A percentile compares a stretch with the other conserved stretches of the same genome.
Conservation (phyloP, 1,284 basidiomycete species). For the Ganoderma meredithae region DNA sequence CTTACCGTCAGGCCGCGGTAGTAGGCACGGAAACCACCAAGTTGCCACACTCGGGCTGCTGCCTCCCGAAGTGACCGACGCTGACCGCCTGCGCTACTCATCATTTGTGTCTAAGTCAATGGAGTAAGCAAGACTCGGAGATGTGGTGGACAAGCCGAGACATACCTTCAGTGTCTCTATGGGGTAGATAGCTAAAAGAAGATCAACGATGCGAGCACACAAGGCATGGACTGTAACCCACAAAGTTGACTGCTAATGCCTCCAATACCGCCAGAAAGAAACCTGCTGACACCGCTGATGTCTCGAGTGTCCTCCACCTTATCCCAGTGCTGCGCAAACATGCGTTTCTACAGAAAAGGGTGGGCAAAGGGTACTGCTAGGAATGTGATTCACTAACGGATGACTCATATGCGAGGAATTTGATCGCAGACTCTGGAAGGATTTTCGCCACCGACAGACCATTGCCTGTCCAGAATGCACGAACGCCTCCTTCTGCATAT, state of each 20-base stretch:
- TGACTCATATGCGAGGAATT: conserved; percentile 96
- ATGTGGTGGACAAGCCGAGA: conserved; percentile 9
- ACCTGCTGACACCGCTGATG: conserved; percentile 91
- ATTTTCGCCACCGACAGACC: conserved; percentile 90
- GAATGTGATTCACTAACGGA: conserved; percentile 62
- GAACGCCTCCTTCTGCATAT: conserved; percentile 87
- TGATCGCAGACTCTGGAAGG: conserved; percentile 97
- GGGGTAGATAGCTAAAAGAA: conserved; percentile 80
- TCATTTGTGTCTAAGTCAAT: conserved; percentile 84
- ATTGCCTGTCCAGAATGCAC: conserved; percentile 94
- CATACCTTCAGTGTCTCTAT: conserved; percentile 86
- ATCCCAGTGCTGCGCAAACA: conserved; percentile 94
- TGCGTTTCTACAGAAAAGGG: conserved; percentile 73
- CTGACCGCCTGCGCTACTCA: conserved; percentile 77
- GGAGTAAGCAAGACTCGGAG: conserved; percentile 15
- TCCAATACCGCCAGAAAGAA: conserved; percentile 95
- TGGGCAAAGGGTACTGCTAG: conserved; percentile 13
- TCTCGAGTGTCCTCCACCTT: conserved; percentile 89
- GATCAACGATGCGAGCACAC: conserved; percentile 19
- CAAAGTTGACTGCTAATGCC: conserved; percentile 94
- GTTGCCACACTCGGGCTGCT: conserved; percentile 73
- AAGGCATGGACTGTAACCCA: conserved; percentile 47
- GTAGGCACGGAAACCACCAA: conserved; percentile 87
- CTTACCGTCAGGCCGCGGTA: conserved; percentile 92
- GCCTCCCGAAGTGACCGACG: conserved; percentile 67